Percentiles rank a stretch among this genome's conserved stretches.
Evolutionary conservation across 441 rosid species (phyloP).

Genomic region (Kokia cookei): DNA sequence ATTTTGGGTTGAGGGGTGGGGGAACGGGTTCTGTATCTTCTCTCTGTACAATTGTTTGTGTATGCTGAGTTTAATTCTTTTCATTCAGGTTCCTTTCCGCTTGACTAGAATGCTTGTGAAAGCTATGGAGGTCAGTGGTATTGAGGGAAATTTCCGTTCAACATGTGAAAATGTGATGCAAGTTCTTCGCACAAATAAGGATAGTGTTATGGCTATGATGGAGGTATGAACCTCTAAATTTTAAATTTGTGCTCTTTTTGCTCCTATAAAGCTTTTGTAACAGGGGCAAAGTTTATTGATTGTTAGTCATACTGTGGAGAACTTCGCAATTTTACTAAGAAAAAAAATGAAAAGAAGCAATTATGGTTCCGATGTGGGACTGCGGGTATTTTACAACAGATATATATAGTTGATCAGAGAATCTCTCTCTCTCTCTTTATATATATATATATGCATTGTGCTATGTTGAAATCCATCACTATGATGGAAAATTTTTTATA

Average conservation of each 20-base stretch:
- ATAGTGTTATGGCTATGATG: conserved; percentile 99
- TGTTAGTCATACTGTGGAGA: neutral
- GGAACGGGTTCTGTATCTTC: neutral
- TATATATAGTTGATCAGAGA: neutral
- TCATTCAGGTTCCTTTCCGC: conserved; percentile 88
- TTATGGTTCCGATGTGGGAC: neutral
- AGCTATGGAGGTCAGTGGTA: conserved; percentile 99
- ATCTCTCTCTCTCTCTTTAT: too few species aligned
- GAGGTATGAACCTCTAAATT: conserved; percentile 42
- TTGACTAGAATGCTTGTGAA: conserved; percentile 99
- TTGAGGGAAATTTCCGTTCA: conserved; percentile 93
- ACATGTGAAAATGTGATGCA: conserved; percentile 99
- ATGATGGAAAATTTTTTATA: neutral
- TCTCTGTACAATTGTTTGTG: neutral
- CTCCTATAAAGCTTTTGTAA: neutral
- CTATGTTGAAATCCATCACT: neutral
- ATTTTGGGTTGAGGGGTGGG: neutral
- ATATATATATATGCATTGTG: neutral
- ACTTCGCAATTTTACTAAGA: neutral
- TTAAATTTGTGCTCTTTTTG: neutral
- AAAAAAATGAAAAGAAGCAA: neutral
- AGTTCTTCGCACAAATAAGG: conserved; percentile 71
- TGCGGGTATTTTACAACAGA: neutral
- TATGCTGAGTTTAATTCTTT: conserved; percentile 3
- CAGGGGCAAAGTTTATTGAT: too few species aligned